phyloP scores from a whole-genome alignment of 768 basidiomycete species.

The Leucocoprinus sp. region DNA sequence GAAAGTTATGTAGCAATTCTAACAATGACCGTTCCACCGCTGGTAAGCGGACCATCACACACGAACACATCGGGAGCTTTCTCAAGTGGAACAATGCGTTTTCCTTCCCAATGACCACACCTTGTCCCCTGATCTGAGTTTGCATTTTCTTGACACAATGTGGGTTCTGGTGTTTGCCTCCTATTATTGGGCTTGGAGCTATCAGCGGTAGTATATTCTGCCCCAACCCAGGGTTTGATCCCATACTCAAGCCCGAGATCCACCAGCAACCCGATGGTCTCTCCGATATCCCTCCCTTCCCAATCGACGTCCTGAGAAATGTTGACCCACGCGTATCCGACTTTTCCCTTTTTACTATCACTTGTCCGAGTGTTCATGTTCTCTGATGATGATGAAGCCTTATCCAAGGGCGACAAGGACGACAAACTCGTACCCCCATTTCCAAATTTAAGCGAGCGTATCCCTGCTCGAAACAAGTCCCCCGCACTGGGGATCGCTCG shows the following conservation, averaged over 20 bases:
- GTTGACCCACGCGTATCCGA: constrained; percentile 80
- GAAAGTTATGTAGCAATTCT: constrained; percentile 28
- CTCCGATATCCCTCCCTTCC: constrained; percentile 69
- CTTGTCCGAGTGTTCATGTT: constrained; percentile 1
- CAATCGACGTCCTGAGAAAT: constrained; percentile 74
- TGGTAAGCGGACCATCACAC: constrained; percentile 26
- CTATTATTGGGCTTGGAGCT: neutral
- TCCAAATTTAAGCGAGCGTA: constrained; percentile 48
- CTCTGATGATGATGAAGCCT: constrained; percentile 5
- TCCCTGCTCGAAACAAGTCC: constrained; percentile 66
- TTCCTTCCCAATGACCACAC: constrained; percentile 14
- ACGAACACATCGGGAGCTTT: constrained; percentile 44
- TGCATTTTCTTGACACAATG: neutral
- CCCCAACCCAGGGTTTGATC: constrained; percentile 34
- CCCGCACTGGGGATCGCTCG: constrained; percentile 60
- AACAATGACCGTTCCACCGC: constrained; percentile 39
- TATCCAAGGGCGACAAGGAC: constrained; percentile 6
- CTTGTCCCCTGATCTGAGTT: constrained; percentile 3
- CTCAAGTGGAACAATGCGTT: constrained; percentile 44
- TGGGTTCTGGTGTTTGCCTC: neutral
- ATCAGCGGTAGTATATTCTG: neutral
- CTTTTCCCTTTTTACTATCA: constrained; percentile 24
- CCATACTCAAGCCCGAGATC: constrained; percentile 32
- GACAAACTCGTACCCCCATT: constrained; percentile 12
- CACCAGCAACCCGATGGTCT: constrained; percentile 35